These are phyloP conservation scores for Ceratocystis colombiana DNA, from an alignment of 2,329 filamentous ascomycete genomes.

Conservation along the genomic window DNA sequence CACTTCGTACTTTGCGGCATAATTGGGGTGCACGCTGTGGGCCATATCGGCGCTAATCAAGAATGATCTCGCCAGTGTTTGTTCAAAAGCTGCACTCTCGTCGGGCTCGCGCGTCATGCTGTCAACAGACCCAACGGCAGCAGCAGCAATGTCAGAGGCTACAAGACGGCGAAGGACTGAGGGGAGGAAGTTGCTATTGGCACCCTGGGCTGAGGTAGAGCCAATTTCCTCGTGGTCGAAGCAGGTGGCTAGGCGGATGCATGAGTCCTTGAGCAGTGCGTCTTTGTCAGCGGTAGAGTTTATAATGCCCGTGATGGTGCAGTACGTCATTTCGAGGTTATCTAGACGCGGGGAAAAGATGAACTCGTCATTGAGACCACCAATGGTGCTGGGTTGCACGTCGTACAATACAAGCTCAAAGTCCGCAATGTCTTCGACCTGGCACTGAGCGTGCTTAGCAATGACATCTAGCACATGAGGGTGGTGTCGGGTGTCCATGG, in stretches of 20 bases:
- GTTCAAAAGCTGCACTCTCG: constrained; percentile 75
- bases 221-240: constrained; percentile 99
- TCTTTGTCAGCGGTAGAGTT: constrained; percentile 56
- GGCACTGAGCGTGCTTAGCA: constrained; percentile 63
- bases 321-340: constrained; percentile 95
- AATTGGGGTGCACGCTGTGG: constrained; percentile 92
- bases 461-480: constrained; percentile 77
- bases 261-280: constrained; percentile 63
- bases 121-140: constrained; percentile 48
- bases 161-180: constrained; percentile 78
- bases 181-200: constrained; percentile 83
- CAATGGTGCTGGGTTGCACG: constrained; percentile 80
- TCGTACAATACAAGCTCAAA: constrained; percentile 98
- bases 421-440: constrained; percentile 66
- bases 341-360: constrained; percentile 94
- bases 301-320: constrained; percentile 75
- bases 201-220: constrained; percentile 82
- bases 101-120: constrained; percentile 49
- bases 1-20: constrained; percentile 78
- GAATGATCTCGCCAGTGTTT: constrained; percentile 83
- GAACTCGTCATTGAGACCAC: constrained; percentile 84
- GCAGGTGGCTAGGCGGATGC: constrained; percentile 82
- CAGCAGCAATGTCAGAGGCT: constrained; percentile 48
- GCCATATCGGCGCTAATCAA: constrained; percentile 96
- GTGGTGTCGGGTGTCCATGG: constrained; percentile 75